Percentiles rank a stretch among this genome's conserved stretches.
Evolutionary conservation across 495 filamentous ascomycete genomes (phyloP).

Genomic region (Pseudevernia furfuracea): DNA sequence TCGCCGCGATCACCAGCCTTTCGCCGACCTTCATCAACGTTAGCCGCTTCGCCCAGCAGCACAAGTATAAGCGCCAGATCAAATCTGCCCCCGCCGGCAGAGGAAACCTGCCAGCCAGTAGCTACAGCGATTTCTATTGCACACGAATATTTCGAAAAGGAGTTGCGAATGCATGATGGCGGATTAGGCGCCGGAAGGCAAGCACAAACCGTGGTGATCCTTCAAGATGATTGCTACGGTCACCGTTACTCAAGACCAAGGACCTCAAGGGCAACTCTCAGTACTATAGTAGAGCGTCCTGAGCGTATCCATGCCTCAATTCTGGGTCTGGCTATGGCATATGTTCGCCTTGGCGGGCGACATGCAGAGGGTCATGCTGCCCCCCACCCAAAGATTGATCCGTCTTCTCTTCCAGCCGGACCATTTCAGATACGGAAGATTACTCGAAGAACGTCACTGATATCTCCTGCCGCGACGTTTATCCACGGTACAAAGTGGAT

Average conservation of each 20-base stretch:
- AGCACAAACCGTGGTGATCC: slow-evolving; percentile 66
- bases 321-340: slow-evolving; percentile 76
- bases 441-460: slow-evolving; percentile 52
- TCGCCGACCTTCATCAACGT: slow-evolving; percentile 43
- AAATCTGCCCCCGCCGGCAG: slow-evolving; percentile 25
- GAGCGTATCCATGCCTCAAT: slow-evolving; percentile 83
- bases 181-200: slow-evolving; percentile 34
- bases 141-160: slow-evolving; percentile 57
- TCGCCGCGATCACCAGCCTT: slow-evolving; percentile 35
- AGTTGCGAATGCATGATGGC: slow-evolving; percentile 54
- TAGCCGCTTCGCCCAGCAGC: slow-evolving; percentile 36
- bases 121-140: slow-evolving; percentile 64
- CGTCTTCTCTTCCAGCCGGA: slow-evolving; percentile 46
- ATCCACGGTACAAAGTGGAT: slow-evolving; percentile 87
- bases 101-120: slow-evolving; percentile 36
- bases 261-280: slow-evolving; percentile 54
- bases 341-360: slow-evolving; percentile 75
- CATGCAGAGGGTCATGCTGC: slow-evolving; percentile 64
- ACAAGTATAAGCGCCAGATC: slow-evolving; percentile 30
- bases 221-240: slow-evolving; percentile 90
- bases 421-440: slow-evolving; percentile 81
- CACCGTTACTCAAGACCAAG: slow-evolving; percentile 83
- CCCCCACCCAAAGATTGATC: slow-evolving; percentile 49
- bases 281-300: slow-evolving; percentile 79
- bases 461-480: slow-evolving; percentile 63